Percentiles rank a stretch among this genome's conserved stretches.
These are phyloP conservation scores for Penicillium sp. DNA, from an alignment of 2,329 filamentous ascomycete species.

Conservation along the genomic window DNA sequence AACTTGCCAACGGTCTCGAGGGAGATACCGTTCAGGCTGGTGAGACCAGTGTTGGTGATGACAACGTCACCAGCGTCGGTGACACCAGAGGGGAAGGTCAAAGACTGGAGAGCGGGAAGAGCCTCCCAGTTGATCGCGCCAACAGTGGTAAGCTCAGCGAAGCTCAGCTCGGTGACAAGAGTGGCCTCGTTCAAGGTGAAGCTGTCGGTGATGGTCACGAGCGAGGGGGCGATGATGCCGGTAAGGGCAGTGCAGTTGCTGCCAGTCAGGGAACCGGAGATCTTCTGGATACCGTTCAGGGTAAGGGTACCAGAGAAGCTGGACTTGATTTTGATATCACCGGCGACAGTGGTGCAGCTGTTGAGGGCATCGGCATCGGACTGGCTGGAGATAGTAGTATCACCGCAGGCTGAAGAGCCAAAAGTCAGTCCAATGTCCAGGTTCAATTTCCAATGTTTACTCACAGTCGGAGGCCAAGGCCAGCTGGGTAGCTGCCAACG, in stretches of 20 bases:
- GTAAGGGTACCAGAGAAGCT: constrained; percentile 57
- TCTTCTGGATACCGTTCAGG: constrained; percentile 60
- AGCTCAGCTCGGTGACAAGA: constrained; percentile 64
- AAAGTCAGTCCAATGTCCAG: not conserved
- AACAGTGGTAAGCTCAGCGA: constrained; percentile 64
- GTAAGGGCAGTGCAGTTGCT: constrained; percentile 60
- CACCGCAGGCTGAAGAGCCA: constrained; percentile 10
- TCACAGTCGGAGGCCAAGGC: constrained; percentile 48
- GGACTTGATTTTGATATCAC: constrained; percentile 64
- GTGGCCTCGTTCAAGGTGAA: constrained; percentile 70
- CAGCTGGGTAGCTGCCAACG: constrained; percentile 53
- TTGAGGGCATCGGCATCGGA: constrained; percentile 61
- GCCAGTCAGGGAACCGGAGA: constrained; percentile 56
- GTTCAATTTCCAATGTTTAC: constrained; percentile 4
- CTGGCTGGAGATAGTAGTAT: constrained; percentile 56
- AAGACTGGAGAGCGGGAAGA: constrained; percentile 61
- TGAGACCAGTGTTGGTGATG: constrained; percentile 84
- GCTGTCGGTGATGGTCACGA: constrained; percentile 65
- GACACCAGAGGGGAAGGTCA: constrained; percentile 64
- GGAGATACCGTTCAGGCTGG: constrained; percentile 75
- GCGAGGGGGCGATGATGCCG: constrained; percentile 58
- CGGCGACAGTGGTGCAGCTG: constrained; percentile 66
- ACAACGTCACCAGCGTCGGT: constrained; percentile 64
- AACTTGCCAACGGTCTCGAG: constrained; percentile 69
- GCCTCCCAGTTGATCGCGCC: constrained; percentile 68